These are phyloP conservation scores for Peronospora destructor DNA, from an alignment of 352 stramenopile genomes.

Conservation along the genomic window DNA sequence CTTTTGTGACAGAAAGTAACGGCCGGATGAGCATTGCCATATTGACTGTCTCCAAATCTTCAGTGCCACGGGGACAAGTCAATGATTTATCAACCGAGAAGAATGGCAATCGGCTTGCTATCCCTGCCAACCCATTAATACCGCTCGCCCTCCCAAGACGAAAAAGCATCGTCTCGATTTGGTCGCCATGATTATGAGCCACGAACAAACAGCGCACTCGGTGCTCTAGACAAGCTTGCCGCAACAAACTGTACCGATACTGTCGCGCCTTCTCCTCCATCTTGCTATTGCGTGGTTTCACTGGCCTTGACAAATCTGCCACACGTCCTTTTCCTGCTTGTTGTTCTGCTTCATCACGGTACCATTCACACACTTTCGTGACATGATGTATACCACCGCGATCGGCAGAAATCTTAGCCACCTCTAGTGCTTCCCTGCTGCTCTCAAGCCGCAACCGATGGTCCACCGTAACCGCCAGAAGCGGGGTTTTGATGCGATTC, in stretches of 20 bases:
- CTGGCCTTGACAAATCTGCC: not conserved
- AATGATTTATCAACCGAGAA: slow-evolving; percentile 8
- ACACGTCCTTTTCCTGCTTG: not conserved
- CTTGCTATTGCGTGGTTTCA: slow-evolving; percentile 56
- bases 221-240: slow-evolving; percentile 41
- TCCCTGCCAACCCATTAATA: slow-evolving; percentile 69
- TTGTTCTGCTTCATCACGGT: slow-evolving; percentile 7
- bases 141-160: slow-evolving; percentile 65
- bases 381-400: slow-evolving; percentile 46
- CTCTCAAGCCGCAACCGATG: slow-evolving; percentile 66
- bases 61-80: not conserved
- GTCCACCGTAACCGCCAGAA: slow-evolving; percentile 78
- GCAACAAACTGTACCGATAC: slow-evolving; percentile 63
- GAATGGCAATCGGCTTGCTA: slow-evolving; percentile 34
- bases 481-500: slow-evolving; percentile 42
- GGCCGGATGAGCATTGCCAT: slow-evolving; percentile 44
- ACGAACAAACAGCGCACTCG: slow-evolving; percentile 67
- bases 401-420: slow-evolving; percentile 38
- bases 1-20: slow-evolving; percentile 54
- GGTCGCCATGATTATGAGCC: slow-evolving; percentile 71
- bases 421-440: slow-evolving; percentile 43
- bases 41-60: slow-evolving; percentile 4
- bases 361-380: slow-evolving; percentile 52
- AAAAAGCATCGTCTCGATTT: slow-evolving; percentile 77
- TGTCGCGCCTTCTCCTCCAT: slow-evolving; percentile 64